These are phyloP conservation scores for Stachybotrys echinatus DNA, from an alignment of 2,329 filamentous ascomycete genomes.

Conservation along the genomic window DNA sequence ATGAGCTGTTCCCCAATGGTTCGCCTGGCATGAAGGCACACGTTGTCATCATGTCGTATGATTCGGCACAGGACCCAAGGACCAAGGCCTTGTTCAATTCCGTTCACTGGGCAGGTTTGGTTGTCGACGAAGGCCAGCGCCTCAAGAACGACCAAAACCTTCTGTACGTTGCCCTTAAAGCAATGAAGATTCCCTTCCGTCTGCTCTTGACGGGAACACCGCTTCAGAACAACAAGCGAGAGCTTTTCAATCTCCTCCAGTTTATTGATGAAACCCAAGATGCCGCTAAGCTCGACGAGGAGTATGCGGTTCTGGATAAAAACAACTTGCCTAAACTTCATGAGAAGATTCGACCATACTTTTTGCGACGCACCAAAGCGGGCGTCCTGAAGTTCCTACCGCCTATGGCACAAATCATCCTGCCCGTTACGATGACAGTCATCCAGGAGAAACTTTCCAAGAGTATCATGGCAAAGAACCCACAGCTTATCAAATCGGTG, in stretches of 20 bases:
- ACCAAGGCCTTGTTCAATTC: conserved; percentile 60
- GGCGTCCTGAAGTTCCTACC: conserved; percentile 89
- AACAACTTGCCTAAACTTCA: conserved; percentile 80
- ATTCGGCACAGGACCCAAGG: conserved; percentile 72
- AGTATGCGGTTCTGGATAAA: conserved; percentile 73
- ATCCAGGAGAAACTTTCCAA: conserved; percentile 93
- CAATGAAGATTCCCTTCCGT: conserved; percentile 75
- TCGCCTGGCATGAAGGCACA: conserved; percentile 73
- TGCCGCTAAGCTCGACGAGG: conserved; percentile 66
- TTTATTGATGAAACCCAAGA: conserved; percentile 73
- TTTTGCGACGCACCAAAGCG: conserved; percentile 74
- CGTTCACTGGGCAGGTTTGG: conserved; percentile 78
- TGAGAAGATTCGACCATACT: conserved; percentile 70
- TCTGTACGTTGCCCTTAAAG: conserved; percentile 69
- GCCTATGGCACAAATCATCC: conserved; percentile 88
- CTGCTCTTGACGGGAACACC: conserved; percentile 88
- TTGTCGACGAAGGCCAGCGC: conserved; percentile 93
- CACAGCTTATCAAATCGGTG: conserved; percentile 80
- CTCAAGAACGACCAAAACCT: conserved; percentile 88
- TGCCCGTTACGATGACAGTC: conserved; percentile 92
- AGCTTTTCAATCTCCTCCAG: conserved; percentile 94
- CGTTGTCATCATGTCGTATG: conserved; percentile 91
- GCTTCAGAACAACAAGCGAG: conserved; percentile 89
- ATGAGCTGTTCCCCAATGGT: conserved; percentile 75
- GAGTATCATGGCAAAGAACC: conserved; percentile 86